Percentiles rank a stretch among this genome's conserved stretches.
phyloP scores from a whole-genome alignment of 108 stramenopile genomes.

The Fistulifera solaris region DNA sequence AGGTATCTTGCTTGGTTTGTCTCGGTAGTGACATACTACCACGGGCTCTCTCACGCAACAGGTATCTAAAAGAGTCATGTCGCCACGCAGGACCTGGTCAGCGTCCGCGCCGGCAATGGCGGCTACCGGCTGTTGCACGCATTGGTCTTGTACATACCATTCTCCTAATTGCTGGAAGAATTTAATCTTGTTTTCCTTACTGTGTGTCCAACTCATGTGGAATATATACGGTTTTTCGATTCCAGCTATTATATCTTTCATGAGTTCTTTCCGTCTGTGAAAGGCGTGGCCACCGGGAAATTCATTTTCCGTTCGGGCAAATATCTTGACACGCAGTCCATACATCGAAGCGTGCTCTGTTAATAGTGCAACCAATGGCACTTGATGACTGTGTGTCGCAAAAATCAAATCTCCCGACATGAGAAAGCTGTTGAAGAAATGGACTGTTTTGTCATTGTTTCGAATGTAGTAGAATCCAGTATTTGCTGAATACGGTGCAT shows the following conservation, averaged over 20 bases:
- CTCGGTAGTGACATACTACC: slow-evolving; percentile 63
- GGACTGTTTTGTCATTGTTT: slow-evolving; percentile 49
- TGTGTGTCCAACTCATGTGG: slow-evolving; percentile 59
- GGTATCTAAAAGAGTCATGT: not conserved
- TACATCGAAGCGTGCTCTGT: slow-evolving; percentile 57
- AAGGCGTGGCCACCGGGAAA: slow-evolving; percentile 27
- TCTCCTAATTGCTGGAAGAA: slow-evolving; percentile 60
- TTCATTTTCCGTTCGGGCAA: slow-evolving; percentile 17
- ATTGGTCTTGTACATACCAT: slow-evolving; percentile 60
- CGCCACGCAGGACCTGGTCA: not conserved
- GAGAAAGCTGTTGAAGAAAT: slow-evolving; percentile 53
- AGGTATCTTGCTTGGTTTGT: slow-evolving; percentile 66
- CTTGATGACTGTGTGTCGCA: slow-evolving; percentile 49
- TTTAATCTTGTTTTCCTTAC: slow-evolving; percentile 63
- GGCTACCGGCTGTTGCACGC: slow-evolving; percentile 14
- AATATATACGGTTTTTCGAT: slow-evolving; percentile 14
- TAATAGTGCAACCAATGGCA: slow-evolving; percentile 48
- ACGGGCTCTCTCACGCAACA: slow-evolving; percentile 64
- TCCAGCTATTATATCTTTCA: slow-evolving; percentile 13
- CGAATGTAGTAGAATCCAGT: slow-evolving; percentile 67
- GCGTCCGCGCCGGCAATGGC: slow-evolving; percentile 3
- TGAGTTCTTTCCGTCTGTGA: slow-evolving; percentile 13
- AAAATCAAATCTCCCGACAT: slow-evolving; percentile 56
- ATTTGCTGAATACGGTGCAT: slow-evolving; percentile 19
- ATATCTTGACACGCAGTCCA: slow-evolving; percentile 60